Percentiles rank a stretch among this genome's conserved stretches.
phyloP scores from a whole-genome alignment of 1,139 yeast species.

The Eremothecium cymbalariae region DNA sequence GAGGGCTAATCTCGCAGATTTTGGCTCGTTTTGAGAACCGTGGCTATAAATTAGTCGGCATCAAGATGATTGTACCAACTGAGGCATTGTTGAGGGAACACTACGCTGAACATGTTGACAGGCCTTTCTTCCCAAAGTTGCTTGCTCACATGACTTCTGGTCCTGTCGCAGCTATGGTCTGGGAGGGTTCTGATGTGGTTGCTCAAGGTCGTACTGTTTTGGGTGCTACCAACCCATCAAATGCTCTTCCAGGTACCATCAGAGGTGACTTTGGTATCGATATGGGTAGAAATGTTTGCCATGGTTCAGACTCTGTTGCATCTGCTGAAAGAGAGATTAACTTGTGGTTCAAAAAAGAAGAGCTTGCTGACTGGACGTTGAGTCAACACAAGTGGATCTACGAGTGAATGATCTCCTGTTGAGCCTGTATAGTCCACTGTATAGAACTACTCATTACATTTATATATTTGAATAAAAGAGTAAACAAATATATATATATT shows the following conservation, averaged over 20 bases:
- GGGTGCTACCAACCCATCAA: conserved; percentile 99
- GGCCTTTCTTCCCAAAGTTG: conserved; percentile 97
- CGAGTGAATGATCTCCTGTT: conserved; percentile 71
- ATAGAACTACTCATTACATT: too few species aligned
- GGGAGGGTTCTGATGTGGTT: conserved; percentile 99
- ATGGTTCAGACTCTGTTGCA: conserved; percentile 99
- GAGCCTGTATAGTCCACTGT: too few species aligned
- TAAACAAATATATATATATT: too few species aligned
- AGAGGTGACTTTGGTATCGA: conserved; percentile 96
- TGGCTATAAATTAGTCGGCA: conserved; percentile 95
- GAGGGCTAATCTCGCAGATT: conserved; percentile 90
- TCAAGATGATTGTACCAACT: conserved; percentile 84
- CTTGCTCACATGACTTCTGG: conserved; percentile 96
- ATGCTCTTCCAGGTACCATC: conserved; percentile 98
- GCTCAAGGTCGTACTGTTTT: conserved; percentile 96
- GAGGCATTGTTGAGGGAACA: conserved; percentile 86
- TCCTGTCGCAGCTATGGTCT: conserved; percentile 97
- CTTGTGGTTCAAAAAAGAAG: conserved; percentile 98
- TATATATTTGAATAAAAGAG: too few species aligned
- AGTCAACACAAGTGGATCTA: conserved; percentile 83
- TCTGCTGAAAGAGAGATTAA: conserved; percentile 91
- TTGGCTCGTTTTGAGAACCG: conserved; percentile 91
- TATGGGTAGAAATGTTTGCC: conserved; percentile 98
- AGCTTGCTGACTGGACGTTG: conserved; percentile 86
- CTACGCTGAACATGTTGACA: conserved; percentile 88